Evolutionary conservation across 805 yeast genomes (phyloP).

Genomic region (Tetrapisispora namnaoensis): DNA sequence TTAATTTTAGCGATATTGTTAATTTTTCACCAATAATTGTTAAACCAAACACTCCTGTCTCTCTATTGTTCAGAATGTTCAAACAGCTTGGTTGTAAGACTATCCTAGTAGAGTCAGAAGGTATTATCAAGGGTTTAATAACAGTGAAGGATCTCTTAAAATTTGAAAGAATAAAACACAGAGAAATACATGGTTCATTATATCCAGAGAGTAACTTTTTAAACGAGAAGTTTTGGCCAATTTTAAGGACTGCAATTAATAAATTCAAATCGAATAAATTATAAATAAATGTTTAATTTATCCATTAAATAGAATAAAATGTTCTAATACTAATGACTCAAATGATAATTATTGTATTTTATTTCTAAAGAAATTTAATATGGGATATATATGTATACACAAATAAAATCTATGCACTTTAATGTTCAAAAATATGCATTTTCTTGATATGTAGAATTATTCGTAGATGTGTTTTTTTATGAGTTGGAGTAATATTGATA

Average conservation of each 20-base stretch:
- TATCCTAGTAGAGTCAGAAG: conserved; percentile 55
- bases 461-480: background rate
- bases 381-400: background rate
- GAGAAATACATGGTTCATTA: conserved; percentile 22
- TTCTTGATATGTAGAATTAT: background rate
- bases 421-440: conserved; percentile 1
- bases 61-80: conserved; percentile 57
- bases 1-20: conserved; percentile 17
- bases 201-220: conserved; percentile 17
- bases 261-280: background rate
- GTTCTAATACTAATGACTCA: background rate
- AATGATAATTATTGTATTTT: background rate
- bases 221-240: conserved; percentile 19
- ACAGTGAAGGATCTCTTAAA: conserved; percentile 76
- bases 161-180: conserved; percentile 37
- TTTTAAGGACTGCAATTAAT: conserved; percentile 11
- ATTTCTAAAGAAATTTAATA: background rate
- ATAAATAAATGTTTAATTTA: background rate
- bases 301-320: background rate
- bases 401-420: background rate
- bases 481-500: too few relatives aligned
- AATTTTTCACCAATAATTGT: conserved; percentile 57
- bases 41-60: conserved; percentile 43
- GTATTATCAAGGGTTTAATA: conserved; percentile 59
- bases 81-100: conserved; percentile 71